Conservation (phyloP, 2,329 filamentous ascomycete species). For the Metarhizium humberi region DNA sequence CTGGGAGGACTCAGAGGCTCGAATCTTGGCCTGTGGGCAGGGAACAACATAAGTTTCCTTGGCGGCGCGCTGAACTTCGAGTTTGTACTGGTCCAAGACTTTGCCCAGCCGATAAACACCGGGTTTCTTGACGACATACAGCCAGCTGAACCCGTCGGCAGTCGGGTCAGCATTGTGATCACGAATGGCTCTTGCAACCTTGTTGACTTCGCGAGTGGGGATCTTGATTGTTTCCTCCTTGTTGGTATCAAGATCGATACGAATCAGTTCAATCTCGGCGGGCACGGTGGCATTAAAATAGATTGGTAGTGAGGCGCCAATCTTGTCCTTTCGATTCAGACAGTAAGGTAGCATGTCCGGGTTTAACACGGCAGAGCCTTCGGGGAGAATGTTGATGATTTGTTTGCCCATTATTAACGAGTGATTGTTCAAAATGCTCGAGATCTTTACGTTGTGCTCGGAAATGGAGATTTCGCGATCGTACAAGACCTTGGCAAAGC, state of each 20-base stretch:
- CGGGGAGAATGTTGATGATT: slow-evolving; percentile 94
- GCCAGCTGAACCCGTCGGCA: slow-evolving; percentile 54
- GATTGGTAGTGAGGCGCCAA: slow-evolving; percentile 63
- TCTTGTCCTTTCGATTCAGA: slow-evolving; percentile 53
- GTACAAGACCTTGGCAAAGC: slow-evolving; percentile 72
- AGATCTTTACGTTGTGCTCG: slow-evolving; percentile 85
- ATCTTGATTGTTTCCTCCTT: slow-evolving; percentile 73
- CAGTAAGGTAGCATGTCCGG: slow-evolving; percentile 75
- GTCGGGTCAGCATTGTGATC: slow-evolving; percentile 56
- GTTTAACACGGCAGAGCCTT: slow-evolving; percentile 88
- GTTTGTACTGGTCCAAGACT: slow-evolving; percentile 86
- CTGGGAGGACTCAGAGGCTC: slow-evolving; percentile 49
- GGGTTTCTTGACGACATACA: slow-evolving; percentile 71
- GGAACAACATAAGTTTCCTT: slow-evolving; percentile 76
- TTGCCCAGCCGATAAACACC: slow-evolving; percentile 79
- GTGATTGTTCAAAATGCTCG: slow-evolving; percentile 79
- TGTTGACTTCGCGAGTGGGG: slow-evolving; percentile 61
- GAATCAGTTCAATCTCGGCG: slow-evolving; percentile 77
- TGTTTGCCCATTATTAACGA: slow-evolving; percentile 93
- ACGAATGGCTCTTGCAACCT: slow-evolving; percentile 59
- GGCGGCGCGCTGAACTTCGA: slow-evolving; percentile 72
- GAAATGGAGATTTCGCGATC: slow-evolving; percentile 89
- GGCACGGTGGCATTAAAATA: slow-evolving; percentile 91
- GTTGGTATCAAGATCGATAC: slow-evolving; percentile 74
- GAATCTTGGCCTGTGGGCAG: slow-evolving; percentile 73